Evolutionary conservation across 371 early-diverging fungal species (phyloP), one percentile per base, ranked within the genome.

Genomic region (Rhizopus delemar): DNA sequence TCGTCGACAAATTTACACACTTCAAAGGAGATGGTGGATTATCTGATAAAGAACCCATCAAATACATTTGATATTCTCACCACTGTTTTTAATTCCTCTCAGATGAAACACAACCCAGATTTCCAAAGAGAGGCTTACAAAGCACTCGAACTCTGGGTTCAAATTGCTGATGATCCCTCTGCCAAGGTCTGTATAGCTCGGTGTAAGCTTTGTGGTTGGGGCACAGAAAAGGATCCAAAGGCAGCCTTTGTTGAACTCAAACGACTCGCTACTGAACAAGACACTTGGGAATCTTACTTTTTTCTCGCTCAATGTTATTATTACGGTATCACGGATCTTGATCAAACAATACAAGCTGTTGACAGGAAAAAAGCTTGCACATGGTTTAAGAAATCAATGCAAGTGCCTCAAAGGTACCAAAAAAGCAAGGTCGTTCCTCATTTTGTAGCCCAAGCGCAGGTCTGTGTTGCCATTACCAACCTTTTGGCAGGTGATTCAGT

Each of bases 311-410:
- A 67, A 46, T 77, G 75, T 38, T 80, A 71, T 43, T 63, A 65
- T 34, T 61, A 72, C 16, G 79, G 79, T 33, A 63, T 75, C 8
- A 56, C 59, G 11, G 52, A 60, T 33, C 46, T 45, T 9, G 8
- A 41, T 13, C 32, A 35, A 41, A 9, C 41, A 5, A 54, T 60
- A 38, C 75, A 75, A 8, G 71, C 76, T 3, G 64, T 74, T 41
- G 74, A 90, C 61, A 76, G 78, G 33, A 41, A 53, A 22, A 51
- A 70, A 22, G 92, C 93, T 0, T 78, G 82, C 3, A 53, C 59
- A 7, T 88, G 90, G 86, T 93, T 89, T 68, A 56, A 62, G 8
- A 79, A 72, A 38, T 78, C 88, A 4, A 84, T 63, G 13, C 45
- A 69, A n/a, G 22, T 50, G 36, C 57, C 28, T 71, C 56, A 70